Evolutionary conservation across 441 rosid genomes (phyloP), one percentile per base, ranked within the genome.

Genomic region (Daphne laureola): DNA sequence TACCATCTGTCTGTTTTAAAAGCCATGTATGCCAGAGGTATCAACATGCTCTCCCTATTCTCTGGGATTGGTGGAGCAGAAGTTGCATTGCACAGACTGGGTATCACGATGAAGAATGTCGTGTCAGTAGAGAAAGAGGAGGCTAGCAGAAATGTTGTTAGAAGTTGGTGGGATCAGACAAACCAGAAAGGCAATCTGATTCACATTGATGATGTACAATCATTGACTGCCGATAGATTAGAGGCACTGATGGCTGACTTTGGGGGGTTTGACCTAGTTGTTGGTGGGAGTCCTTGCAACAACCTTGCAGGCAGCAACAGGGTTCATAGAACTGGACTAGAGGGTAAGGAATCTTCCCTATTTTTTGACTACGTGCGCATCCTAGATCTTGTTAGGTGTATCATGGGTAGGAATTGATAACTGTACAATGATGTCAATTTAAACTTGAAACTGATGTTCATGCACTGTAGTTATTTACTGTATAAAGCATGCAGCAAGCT

Each of bases 61-160:
- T 80, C 97, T 16, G 98, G 98, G 4, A 92, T 92, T 15, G 98
- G 98, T 13, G 98, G 97, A 15, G 98, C 79, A 0, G 97, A 92
- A 67, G 96, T 92, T 41, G 94, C 96, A 8, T 77, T 92, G n/a
- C 80, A 89, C 53, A 78, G 94, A 35, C 89, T 88, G 13, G 84
- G 86, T 6, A 52, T 91, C 17, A 81, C 67, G 0, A 46, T 88
- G 68, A 91, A 88, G 66, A 69, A 49, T 12, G 91, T 91, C 1
- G 96, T 88, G 2, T 74, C 96, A 0, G 96, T 86, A 6, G 96
- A 91, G 63, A 86, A 72, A 12, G 79, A 91, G 0, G 82, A 83
- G 58, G 84, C 53, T 0, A 91, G 82, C 46, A 75, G 91, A 46
- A 67, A 63, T 40, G 78, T 89, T 0, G 6, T 81, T 46, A 74